Conservation (phyloP, 148 eudicot species). For the Chenopodium berlandieri region DNA sequence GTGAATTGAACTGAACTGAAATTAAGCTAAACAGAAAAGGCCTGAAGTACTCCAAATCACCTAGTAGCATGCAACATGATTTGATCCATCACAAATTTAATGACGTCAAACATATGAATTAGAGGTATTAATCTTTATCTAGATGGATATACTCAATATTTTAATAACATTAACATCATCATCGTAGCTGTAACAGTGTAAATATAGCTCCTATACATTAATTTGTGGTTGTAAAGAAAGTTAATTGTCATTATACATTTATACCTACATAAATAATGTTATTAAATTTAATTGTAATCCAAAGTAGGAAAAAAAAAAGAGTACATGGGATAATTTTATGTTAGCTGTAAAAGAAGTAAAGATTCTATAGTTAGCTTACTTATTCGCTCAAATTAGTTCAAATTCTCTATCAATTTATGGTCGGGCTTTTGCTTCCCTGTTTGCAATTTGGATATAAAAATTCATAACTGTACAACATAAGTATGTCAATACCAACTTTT, state of each 20-base stretch:
- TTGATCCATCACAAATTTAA: too few relatives aligned
- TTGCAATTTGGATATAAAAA: constrained; percentile 1
- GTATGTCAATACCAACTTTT: constrained; percentile 8
- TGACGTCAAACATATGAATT: too few relatives aligned
- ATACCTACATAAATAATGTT: not conserved
- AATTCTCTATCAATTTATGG: constrained; percentile 10
- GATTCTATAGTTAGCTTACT: constrained; percentile 11
- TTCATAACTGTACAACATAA: not conserved
- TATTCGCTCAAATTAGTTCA: not conserved
- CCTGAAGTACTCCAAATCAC: too few relatives aligned
- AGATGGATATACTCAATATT: too few relatives aligned
- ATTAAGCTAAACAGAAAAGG: too few relatives aligned
- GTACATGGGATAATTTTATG: not conserved
- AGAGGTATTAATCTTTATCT: too few relatives aligned
- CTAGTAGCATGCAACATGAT: too few relatives aligned
- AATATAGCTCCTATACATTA: not conserved
- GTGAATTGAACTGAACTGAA: too few relatives aligned
- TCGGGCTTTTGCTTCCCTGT: not conserved
- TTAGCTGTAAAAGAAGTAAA: constrained; percentile 7
- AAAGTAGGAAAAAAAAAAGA: not conserved
- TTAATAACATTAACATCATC: too few relatives aligned
- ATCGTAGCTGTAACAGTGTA: too few relatives aligned
- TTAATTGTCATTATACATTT: too few relatives aligned
- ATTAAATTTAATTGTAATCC: not conserved
- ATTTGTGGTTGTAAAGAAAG: too few relatives aligned